Evolutionary conservation across 73 alveolate genomes (phyloP).

Genomic region (Loxodes magnus): DNA sequence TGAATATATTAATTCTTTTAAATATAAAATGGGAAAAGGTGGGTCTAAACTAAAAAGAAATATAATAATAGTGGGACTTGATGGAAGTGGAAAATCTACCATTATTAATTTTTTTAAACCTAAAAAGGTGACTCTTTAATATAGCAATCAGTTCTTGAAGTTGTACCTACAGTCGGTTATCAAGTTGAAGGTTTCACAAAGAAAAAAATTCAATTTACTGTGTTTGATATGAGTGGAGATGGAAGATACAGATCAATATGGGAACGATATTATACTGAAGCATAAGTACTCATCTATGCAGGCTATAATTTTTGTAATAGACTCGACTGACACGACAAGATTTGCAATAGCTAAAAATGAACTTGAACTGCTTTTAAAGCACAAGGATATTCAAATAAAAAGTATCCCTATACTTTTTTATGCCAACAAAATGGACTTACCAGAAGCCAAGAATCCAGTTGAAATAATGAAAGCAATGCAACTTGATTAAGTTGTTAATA

Average conservation of each 20-base stretch:
- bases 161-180: conserved; percentile 43
- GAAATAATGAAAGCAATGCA: conserved; percentile 30
- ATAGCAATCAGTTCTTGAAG: conserved; percentile 20
- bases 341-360: conserved; percentile 41
- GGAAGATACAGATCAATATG: conserved; percentile 27
- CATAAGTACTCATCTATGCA: conserved; percentile 19
- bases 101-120: conserved; percentile 32
- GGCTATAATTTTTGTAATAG: conserved; percentile 44
- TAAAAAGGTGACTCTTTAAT: conserved; percentile 10
- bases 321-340: conserved; percentile 36
- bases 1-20: too few species aligned
- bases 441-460: conserved; percentile 23
- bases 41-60: conserved; percentile 27
- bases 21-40: conserved; percentile 31
- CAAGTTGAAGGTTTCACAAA: conserved; percentile 23
- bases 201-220: conserved; percentile 35
- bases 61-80: conserved; percentile 44
- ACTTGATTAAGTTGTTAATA: conserved; percentile 25
- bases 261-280: conserved; percentile 32
- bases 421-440: conserved; percentile 48
- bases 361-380: conserved; percentile 28
- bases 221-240: conserved; percentile 43
- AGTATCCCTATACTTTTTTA: conserved; percentile 39
- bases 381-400: conserved; percentile 13
- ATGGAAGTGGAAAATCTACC: conserved; percentile 35